Conservation (phyloP, 306 rosid species). For the Vigna unguiculata region DNA sequence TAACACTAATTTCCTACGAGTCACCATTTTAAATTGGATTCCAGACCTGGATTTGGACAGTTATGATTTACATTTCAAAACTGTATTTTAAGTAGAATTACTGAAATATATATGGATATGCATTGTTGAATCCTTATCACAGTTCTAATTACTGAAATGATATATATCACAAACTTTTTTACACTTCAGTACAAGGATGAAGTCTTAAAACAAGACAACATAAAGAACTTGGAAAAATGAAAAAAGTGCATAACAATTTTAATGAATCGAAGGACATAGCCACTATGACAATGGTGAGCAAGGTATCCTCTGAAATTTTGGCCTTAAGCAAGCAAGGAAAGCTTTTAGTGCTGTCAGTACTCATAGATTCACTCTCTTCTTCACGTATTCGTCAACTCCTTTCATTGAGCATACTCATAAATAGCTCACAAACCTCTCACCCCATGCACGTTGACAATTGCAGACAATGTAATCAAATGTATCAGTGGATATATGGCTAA, state of each 20-base stretch:
- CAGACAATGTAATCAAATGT: background rate
- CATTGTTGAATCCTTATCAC: background rate
- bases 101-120: background rate
- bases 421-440: background rate
- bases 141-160: no score
- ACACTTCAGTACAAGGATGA: background rate
- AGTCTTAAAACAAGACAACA: background rate
- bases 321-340: background rate
- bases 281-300: slow-evolving; percentile 14
- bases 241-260: background rate
- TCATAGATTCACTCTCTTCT: slow-evolving; percentile 43
- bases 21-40: no score
- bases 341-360: slow-evolving; percentile 21
- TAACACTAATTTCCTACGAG: background rate
- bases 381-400: slow-evolving; percentile 43
- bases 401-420: slow-evolving; percentile 2
- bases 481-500: slow-evolving; percentile 25
- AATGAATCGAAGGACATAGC: background rate
- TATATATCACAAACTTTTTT: no score
- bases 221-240: background rate
- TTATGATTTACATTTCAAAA: no score
- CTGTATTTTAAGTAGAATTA: background rate
- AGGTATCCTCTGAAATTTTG: slow-evolving; percentile 44
- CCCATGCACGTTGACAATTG: slow-evolving; percentile 5
- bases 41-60: background rate